Evolutionary conservation across 2,329 filamentous ascomycete genomes (phyloP), one percentile per base, ranked within the genome.

Genomic region (Colletotrichum karsti): DNA sequence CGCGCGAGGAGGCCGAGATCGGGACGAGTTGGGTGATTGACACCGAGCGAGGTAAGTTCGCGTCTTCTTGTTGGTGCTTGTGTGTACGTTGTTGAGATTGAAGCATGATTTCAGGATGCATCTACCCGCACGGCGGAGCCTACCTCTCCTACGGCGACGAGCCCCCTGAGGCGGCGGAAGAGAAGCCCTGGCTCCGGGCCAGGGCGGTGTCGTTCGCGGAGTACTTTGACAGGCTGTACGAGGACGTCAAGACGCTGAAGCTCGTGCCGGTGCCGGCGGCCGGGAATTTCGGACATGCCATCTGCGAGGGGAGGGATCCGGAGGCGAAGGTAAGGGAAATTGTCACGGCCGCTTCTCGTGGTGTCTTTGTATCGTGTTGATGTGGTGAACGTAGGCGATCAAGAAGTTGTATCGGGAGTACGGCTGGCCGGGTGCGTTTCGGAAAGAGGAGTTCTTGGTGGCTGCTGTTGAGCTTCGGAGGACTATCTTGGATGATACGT

Each of bases 321-420:
- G 62, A 65, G 8, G 35, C 62, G 15, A 46, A 65, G 55, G 62
- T 65, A 20, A 48, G 62, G n/a, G n/a, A n/a, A n/a, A n/a, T n/a
- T n/a, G n/a, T n/a, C n/a, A n/a, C n/a, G n/a, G n/a, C n/a, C n/a
- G n/a, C n/a, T n/a, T n/a, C n/a, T n/a, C n/a, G n/a, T n/a, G n/a
- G n/a, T n/a, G 13, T 15, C 50, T 44, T 46, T 18, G n/a, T 24
- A 8, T 55, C 28, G 6, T 59, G 15, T 59, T 44, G 9, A 5
- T 12, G 4, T 24, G 42, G n/a, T n/a, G n/a, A n/a, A n/a, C n/a
- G n/a, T 35, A 64, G 62, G 35, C 26, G 6, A 59, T 64, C 15
- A 59, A 59, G 7, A 18, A 12, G 4, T 20, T 60, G 55, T 65
- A 65, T 22, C 28, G 37, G 13, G 12, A 60, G 7, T n/a, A 65